Evolutionary conservation across 371 early-diverging fungal species (phyloP).

Genomic region (Mucor lusitanicus): DNA sequence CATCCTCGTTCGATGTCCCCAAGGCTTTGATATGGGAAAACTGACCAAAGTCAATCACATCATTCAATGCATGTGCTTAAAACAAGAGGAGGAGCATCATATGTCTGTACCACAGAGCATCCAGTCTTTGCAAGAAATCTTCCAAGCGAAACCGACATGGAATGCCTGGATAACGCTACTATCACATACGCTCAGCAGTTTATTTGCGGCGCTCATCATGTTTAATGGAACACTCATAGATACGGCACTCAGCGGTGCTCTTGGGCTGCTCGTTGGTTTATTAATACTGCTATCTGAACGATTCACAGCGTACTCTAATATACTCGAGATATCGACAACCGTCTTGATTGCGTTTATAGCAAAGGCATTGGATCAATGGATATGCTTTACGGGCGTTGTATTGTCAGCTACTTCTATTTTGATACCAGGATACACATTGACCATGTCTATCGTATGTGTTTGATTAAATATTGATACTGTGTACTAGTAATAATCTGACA

Average conservation of each 20-base stretch:
- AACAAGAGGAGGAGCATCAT: conserved; percentile 12
- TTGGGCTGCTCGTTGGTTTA: conserved; percentile 57
- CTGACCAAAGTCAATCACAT: conserved; percentile 49
- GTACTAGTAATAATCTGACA: not conserved
- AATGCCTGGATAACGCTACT: conserved; percentile 49
- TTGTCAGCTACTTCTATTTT: conserved; percentile 51
- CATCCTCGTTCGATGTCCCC: conserved; percentile 52
- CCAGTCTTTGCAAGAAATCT: conserved; percentile 37
- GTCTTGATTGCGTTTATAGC: conserved; percentile 27
- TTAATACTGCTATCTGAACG: conserved; percentile 59
- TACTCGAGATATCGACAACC: conserved; percentile 49
- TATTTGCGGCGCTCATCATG: conserved; percentile 61
- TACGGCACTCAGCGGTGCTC: conserved; percentile 52
- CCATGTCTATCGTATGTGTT: conserved; percentile 62
- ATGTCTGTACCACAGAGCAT: not conserved
- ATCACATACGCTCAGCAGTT: conserved; percentile 54
- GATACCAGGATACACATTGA: conserved; percentile 70
- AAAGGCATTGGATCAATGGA: conserved; percentile 25
- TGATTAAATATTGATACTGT: not conserved
- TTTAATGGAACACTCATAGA: conserved; percentile 58
- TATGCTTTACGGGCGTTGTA: conserved; percentile 34
- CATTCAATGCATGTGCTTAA: conserved; percentile 48
- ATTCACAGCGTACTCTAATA: conserved; percentile 56
- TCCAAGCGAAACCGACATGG: conserved; percentile 47
- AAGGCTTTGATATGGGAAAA: conserved; percentile 67